These are phyloP conservation scores for Lasiodiplodia citricola DNA, from an alignment of 2,329 filamentous ascomycete species.

Conservation along the genomic window DNA sequence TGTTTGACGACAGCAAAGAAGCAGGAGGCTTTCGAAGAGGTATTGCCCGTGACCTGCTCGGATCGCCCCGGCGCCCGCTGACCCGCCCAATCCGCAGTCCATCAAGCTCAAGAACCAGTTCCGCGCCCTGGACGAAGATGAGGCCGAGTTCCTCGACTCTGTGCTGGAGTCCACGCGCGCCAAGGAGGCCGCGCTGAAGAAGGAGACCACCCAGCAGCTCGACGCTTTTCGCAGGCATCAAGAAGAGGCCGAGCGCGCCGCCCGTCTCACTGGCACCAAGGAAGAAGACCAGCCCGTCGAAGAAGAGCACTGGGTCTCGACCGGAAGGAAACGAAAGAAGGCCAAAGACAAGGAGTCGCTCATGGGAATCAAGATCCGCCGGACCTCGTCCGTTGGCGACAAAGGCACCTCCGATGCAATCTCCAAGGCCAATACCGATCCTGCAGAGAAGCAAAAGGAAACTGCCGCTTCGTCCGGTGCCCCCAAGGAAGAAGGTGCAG, in stretches of 20 bases:
- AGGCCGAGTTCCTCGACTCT: slow-evolving; percentile 73
- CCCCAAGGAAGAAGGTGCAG: not conserved
- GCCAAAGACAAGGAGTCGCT: slow-evolving; percentile 44
- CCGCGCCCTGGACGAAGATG: slow-evolving; percentile 76
- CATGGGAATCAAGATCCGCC: slow-evolving; percentile 52
- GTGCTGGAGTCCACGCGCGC: slow-evolving; percentile 62
- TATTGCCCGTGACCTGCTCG: slow-evolving; percentile 16
- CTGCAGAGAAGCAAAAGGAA: not conserved
- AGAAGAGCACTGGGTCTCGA: slow-evolving; percentile 55
- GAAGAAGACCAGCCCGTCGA: slow-evolving; percentile 41
- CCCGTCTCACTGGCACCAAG: slow-evolving; percentile 46
- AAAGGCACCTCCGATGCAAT: not conserved
- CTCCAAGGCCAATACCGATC: not conserved
- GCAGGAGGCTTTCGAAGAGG: slow-evolving; percentile 81
- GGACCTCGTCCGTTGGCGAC: slow-evolving; percentile 38
- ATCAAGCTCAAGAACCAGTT: slow-evolving; percentile 77
- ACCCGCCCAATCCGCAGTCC: slow-evolving; percentile 38
- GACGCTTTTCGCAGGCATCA: slow-evolving; percentile 64
- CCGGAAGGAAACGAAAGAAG: slow-evolving; percentile 59
- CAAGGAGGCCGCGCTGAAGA: slow-evolving; percentile 62
- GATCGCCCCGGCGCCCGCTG: not conserved
- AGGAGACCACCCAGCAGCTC: slow-evolving; percentile 64
- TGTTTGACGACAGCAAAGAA: slow-evolving; percentile 66
- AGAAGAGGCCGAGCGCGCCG: slow-evolving; percentile 62
- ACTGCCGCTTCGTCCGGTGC: not conserved